Evolutionary conservation across 108 stramenopile species (phyloP), one percentile per base, ranked within the genome.

Genomic region (Cyclostephanos invisitatus): DNA sequence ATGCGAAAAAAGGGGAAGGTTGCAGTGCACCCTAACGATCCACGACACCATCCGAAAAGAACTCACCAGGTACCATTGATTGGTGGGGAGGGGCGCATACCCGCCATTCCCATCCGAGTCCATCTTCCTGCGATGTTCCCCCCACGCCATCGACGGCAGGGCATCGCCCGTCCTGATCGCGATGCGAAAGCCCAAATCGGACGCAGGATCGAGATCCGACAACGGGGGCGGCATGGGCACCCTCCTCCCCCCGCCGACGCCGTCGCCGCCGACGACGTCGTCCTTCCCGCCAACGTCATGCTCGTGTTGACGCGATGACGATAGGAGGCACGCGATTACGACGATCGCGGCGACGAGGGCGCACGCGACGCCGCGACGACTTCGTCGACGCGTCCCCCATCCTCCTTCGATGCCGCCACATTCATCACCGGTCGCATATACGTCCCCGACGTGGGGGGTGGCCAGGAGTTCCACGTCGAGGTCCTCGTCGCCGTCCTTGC

Each of bases 41-140:
- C 22, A n/a, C n/a, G n/a, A 48, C 28, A 6, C 49, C 18, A 8
- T 50, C 38, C 62, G 62, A 63, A 4, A 5, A 36, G 22, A 3
- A 69, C 75, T 63, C 35, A 76, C 75, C 68, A 74, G 54, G 67
- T 93, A 96, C 95, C 95, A 96, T 24, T 80, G 72, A 81, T 93
- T 94, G 1, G 95, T 96, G 2, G 95, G 95, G 28, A 91, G 62
- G 12, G 91, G 67, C 9, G 68, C 50, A 62, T 62, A 77, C 62
- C 53, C 64, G 2, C 49, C 61, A 0, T 27, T 21, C 6, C 47
- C 56, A 15, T 46, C 28, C 4, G 25, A 38, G n/a, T n/a, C n/a
- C 15, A 24, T 46, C 27, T 49, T 27, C 56, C 42, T 48, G 61
- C 55, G 74, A 11, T 59, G 58, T 17, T 67, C 58, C 15, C 69